Evolutionary conservation across 805 yeast genomes (phyloP), one percentile per base, ranked within the genome.

Genomic region (Naumovozyma dairenensis): DNA sequence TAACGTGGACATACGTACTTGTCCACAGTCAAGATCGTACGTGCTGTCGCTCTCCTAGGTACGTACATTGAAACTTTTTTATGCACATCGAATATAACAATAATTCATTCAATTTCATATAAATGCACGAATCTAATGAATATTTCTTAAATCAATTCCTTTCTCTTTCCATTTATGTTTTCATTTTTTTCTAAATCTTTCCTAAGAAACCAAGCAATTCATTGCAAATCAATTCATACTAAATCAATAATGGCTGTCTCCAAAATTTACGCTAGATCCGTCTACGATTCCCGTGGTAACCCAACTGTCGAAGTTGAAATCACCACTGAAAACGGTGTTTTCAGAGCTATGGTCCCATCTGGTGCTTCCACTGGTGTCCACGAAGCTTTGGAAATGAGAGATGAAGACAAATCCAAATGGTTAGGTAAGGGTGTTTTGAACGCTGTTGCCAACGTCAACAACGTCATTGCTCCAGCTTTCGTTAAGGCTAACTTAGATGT

Each of bases 301-400:
- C 98, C 98, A 72, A 89, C 98, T 54, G 98, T 92, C 56, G 97
- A 92, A 78, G 97, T 92, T 53, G 97, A 92, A 62, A 60, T 89
- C 57, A 71, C 80, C 75, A 89, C 98, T 60, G 89, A 73, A 46
- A 77, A 82, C 60, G 98, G 98, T 60, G 57, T 75, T 48, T 87
- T 85, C 93, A 82, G 96, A 69, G 77, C 97, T 51, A 87, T 89
- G 62, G 98, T 92, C 45, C 98, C 98, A 66, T 86, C 96, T 49
- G 98, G 98, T 72, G 98, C 98, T 51, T 89, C 97, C 60, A 92
- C 98, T 46, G 98, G 98, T 80, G 66, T 82, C 66, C 94, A 85
- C 69, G 98, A 92, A 76, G 98, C 98, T 55, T 71, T 87, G 54
- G 98, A 89, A 74, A 77, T 89, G 67, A 86, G 98, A 76, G 98